A percentile compares a stretch with the other conserved stretches of the same genome.
Evolutionary conservation across 2,329 filamentous ascomycete genomes (phyloP).

Genomic region (Leptographium galeiforme): DNA sequence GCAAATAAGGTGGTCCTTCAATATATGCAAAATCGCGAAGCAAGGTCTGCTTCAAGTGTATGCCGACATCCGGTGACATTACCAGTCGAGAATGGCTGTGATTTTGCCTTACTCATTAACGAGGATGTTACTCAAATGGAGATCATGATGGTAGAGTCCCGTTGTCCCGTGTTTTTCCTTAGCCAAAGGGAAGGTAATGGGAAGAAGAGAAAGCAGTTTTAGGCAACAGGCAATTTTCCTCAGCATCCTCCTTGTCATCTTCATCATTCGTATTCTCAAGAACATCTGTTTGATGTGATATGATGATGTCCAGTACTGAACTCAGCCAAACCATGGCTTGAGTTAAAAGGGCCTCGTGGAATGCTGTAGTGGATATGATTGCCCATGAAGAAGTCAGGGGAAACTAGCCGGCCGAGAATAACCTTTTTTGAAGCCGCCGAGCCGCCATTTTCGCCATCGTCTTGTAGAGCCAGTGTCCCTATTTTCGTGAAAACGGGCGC

Average conservation of each 20-base stretch:
- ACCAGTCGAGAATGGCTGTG: not conserved
- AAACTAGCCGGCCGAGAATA: not conserved
- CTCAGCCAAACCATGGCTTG: not conserved
- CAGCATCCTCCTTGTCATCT: slow-evolving; percentile 13
- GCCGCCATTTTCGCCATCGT: not conserved
- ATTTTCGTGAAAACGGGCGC: not conserved
- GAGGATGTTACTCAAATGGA: slow-evolving; percentile 24
- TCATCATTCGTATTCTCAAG: not conserved
- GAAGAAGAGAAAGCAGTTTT: not conserved
- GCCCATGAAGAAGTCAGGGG: not conserved
- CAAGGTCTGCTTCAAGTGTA: too few species aligned
- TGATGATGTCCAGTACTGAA: not conserved
- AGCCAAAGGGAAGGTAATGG: not conserved
- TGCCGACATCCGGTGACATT: too few species aligned
- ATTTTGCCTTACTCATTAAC: slow-evolving; percentile 16
- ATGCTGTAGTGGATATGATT: not conserved
- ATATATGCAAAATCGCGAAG: too few species aligned
- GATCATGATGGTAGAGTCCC: slow-evolving; percentile 22
- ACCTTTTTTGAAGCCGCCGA: not conserved
- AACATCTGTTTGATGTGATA: not conserved
- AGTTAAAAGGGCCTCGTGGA: not conserved
- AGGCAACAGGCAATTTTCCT: not conserved
- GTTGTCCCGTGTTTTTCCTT: slow-evolving; percentile 23
- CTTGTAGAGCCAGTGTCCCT: not conserved
- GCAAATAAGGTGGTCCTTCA: too few species aligned